A percentile compares a stretch with the other conserved stretches of the same genome.
Conservation (phyloP, 768 basidiomycete species). For the Trametes punicea region DNA sequence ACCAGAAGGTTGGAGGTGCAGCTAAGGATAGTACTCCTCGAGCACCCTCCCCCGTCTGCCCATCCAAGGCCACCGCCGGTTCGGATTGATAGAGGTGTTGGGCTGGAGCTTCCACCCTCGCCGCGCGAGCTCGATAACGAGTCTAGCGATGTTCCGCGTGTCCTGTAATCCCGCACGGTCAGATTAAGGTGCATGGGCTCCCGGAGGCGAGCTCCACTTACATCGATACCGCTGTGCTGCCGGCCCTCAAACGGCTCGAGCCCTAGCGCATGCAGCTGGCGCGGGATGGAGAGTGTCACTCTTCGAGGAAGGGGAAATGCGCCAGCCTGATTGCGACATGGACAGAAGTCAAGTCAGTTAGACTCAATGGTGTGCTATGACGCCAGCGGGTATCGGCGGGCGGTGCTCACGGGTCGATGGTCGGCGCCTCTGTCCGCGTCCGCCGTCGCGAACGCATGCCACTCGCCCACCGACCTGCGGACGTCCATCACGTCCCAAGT, state of each 20-base stretch:
- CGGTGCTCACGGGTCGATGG: not conserved
- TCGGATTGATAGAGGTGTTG: constrained; percentile 66
- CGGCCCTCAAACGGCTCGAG: constrained; percentile 78
- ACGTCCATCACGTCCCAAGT: constrained; percentile 74
- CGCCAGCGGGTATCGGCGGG: not conserved
- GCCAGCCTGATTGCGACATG: not conserved
- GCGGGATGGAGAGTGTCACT: constrained; percentile 57
- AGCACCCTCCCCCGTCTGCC: constrained; percentile 67
- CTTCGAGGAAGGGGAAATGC: constrained; percentile 26
- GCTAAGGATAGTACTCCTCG: constrained; percentile 36
- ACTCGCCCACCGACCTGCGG: constrained; percentile 53
- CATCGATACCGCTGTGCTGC: constrained; percentile 87
- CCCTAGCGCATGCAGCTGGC: constrained; percentile 71
- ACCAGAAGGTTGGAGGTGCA: not conserved
- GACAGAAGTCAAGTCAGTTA: not conserved
- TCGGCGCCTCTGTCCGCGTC: not conserved
- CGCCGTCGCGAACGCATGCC: constrained; percentile 26
- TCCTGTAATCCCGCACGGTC: constrained; percentile 51
- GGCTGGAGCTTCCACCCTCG: constrained; percentile 66
- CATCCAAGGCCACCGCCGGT: constrained; percentile 84
- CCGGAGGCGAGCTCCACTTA: constrained; percentile 40
- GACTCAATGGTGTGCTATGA: not conserved
- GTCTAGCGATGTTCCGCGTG: constrained; percentile 81
- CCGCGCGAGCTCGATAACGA: constrained; percentile 74
- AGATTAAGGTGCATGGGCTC: constrained; percentile 14